Evolutionary conservation across 192 early-diverging fungal species (phyloP).

Genomic region (Dispira parvispora): DNA sequence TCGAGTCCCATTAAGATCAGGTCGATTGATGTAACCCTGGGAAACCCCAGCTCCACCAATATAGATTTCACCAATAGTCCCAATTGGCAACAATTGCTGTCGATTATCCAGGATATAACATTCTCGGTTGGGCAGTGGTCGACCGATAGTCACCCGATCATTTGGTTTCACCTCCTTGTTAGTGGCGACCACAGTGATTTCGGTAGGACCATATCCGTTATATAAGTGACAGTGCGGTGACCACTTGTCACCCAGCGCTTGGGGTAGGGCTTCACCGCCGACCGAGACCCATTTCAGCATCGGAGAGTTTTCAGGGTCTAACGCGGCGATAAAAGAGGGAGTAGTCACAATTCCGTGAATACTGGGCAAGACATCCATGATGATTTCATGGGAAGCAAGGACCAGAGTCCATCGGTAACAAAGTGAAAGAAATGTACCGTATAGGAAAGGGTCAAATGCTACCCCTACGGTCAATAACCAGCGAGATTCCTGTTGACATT

Average conservation of each 20-base stretch:
- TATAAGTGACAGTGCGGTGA: background rate
- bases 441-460: background rate
- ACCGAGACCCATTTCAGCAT: background rate
- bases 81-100: background rate
- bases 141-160: background rate
- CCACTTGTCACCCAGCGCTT: background rate
- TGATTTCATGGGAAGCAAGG: background rate
- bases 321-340: background rate
- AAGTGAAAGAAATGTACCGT: background rate
- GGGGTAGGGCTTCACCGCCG: background rate
- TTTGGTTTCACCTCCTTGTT: background rate
- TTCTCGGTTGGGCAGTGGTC: background rate
- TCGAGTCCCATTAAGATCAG: conserved; percentile 15
- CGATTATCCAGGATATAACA: background rate
- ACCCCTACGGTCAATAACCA: no score
- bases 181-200: background rate
- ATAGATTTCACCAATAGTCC: background rate
- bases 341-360: background rate
- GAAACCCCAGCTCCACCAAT: conserved; percentile 13
- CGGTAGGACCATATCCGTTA: conserved; percentile 5
- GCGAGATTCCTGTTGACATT: background rate
- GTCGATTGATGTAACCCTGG: conserved; percentile 18
- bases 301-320: background rate
- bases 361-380: background rate
- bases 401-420: background rate